Percentiles rank a stretch among this genome's conserved stretches.
These are phyloP conservation scores for Pseudocercospora cruenta DNA, from an alignment of 2,329 filamentous ascomycete genomes.

Conservation along the genomic window DNA sequence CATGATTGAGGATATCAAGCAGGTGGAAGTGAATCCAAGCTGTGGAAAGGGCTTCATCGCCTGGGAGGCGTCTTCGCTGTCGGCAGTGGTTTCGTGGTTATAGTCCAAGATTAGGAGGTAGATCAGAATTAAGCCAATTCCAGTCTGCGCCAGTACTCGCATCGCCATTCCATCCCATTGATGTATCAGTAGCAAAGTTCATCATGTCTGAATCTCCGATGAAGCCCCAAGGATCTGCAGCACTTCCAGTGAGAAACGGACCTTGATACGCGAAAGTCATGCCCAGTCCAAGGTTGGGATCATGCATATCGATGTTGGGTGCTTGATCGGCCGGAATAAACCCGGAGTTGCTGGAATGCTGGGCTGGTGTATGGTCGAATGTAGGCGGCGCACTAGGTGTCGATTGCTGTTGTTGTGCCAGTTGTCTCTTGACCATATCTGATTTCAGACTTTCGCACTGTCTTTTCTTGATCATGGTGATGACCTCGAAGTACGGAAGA, in stretches of 20 bases:
- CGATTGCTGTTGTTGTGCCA: neutral
- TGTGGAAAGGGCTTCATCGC: no score
- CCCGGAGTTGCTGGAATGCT: neutral
- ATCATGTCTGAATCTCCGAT: neutral
- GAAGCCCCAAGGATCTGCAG: neutral
- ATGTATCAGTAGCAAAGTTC: neutral
- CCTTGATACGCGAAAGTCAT: conserved; percentile 9
- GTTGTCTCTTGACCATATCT: neutral
- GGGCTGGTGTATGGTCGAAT: neutral
- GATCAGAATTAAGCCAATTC: conserved; percentile 19
- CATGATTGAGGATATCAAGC: no score
- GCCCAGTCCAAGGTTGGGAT: neutral
- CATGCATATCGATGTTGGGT: neutral
- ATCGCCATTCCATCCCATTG: neutral
- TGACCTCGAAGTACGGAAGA: conserved; percentile 19
- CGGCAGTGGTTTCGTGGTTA: neutral
- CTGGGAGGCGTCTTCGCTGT: no score
- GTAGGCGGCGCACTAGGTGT: neutral
- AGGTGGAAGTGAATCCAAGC: no score
- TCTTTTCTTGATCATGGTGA: conserved; percentile 4
- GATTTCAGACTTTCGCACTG: neutral
- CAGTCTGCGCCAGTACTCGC: conserved; percentile 2
- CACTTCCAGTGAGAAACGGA: neutral
- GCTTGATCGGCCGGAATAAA: neutral
- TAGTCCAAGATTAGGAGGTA: conserved; percentile 11